phyloP scores from a whole-genome alignment of 352 stramenopile genomes.

The Globisporangium echinulatum region DNA sequence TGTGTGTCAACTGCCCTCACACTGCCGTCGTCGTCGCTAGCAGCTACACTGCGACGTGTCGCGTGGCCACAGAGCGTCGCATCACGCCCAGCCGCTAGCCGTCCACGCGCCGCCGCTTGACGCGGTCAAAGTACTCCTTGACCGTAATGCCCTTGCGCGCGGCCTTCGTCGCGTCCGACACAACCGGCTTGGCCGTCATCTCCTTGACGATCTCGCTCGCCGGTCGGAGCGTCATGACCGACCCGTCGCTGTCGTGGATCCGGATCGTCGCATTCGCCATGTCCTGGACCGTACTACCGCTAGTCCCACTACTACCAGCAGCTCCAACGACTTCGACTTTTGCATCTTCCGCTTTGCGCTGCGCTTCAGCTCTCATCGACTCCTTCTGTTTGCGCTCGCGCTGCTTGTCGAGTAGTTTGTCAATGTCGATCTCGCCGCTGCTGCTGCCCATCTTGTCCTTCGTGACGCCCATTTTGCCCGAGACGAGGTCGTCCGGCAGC shows the following conservation, averaged over 20 bases:
- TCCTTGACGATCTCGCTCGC: constrained; percentile 77
- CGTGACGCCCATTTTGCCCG: constrained; percentile 28
- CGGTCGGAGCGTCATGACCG: constrained; percentile 76
- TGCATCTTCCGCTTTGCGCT: constrained; percentile 17
- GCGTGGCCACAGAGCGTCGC: too few relatives aligned
- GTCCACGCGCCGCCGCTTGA: constrained; percentile 55
- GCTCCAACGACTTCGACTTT: constrained; percentile 62
- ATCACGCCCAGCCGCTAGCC: neutral
- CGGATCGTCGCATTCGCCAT: constrained; percentile 72
- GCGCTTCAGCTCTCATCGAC: constrained; percentile 26
- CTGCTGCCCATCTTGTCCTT: constrained; percentile 23
- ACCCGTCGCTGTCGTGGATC: constrained; percentile 78
- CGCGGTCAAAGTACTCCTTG: constrained; percentile 84
- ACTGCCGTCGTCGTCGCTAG: neutral
- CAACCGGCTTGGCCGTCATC: constrained; percentile 55
- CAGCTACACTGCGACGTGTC: too few relatives aligned
- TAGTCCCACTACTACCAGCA: constrained; percentile 16
- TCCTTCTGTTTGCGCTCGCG: constrained; percentile 47
- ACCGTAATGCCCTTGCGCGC: constrained; percentile 73
- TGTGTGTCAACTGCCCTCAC: too few relatives aligned
- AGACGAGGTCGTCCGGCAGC: constrained; percentile 67
- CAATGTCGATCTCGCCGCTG: constrained; percentile 65
- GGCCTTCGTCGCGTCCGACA: constrained; percentile 64
- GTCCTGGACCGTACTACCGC: constrained; percentile 55
- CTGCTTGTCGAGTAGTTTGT: constrained; percentile 65